Conservation (phyloP, 2,329 filamentous ascomycete genomes). For the Metarhizium brunneum region DNA sequence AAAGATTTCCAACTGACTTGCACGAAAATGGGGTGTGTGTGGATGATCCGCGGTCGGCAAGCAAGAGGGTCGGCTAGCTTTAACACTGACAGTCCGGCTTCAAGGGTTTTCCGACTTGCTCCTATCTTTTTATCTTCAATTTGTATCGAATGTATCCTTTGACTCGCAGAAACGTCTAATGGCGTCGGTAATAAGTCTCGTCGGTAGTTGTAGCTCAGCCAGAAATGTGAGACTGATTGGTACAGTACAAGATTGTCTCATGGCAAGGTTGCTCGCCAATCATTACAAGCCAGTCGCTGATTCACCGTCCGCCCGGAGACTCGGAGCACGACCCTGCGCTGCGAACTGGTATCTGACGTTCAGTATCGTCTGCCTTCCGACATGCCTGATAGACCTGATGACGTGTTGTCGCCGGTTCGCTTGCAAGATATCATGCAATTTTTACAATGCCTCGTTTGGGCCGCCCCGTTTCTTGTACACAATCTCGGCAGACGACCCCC, state of each 20-base stretch:
- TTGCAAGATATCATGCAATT: neutral
- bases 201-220: neutral
- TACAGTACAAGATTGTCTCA: neutral
- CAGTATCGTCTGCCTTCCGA: neutral
- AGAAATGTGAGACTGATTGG: neutral
- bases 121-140: neutral
- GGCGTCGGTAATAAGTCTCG: no score
- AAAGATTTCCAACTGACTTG: neutral
- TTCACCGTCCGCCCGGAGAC: neutral
- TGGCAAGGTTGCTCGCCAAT: neutral
- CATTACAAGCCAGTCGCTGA: neutral
- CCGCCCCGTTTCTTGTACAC: neutral
- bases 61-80: neutral
- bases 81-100: neutral
- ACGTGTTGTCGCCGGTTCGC: neutral
- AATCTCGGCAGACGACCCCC: no score
- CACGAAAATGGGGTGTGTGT: neutral
- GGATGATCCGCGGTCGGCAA: neutral
- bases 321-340: neutral
- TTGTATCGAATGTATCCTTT: neutral
- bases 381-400: neutral
- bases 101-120: neutral
- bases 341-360: neutral
- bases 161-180: no score
- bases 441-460: neutral